Evolutionary conservation across 139 green algal species (phyloP).

Genomic region (Dunaliella sp.): DNA sequence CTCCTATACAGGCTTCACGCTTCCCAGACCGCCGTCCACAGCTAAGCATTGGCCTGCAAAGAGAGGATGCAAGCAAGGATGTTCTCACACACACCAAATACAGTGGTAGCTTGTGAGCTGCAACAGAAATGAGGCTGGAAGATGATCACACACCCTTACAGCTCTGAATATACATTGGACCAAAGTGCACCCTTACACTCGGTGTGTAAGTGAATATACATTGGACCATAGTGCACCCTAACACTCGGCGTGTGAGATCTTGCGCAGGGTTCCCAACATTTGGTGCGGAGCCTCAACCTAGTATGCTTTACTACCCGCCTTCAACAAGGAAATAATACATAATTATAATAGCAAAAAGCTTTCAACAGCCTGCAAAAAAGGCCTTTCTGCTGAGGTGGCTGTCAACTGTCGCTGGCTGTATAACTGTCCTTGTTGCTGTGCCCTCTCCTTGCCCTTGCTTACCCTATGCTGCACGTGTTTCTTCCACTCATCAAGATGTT

Average conservation of each 20-base stretch:
- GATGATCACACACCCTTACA: background rate
- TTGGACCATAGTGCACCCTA: background rate
- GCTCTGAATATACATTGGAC: background rate
- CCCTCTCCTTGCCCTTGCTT: no score
- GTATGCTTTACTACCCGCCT: no score
- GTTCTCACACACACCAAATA: background rate
- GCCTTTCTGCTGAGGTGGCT: no score
- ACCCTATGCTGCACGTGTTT: no score
- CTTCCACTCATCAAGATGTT: no score
- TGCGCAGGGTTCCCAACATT: no score
- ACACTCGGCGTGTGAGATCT: background rate
- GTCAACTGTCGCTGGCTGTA: no score
- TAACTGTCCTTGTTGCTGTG: no score
- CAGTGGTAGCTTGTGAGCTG: background rate
- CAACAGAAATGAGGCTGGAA: background rate
- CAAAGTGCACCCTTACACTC: background rate
- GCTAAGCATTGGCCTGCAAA: slow-evolving; percentile 46
- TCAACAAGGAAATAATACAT: no score
- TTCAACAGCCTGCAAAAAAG: no score
- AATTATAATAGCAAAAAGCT: no score
- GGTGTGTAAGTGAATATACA: background rate
- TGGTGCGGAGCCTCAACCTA: no score
- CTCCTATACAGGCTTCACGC: slow-evolving; percentile 42
- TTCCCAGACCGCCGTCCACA: slow-evolving; percentile 65
- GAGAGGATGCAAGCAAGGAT: background rate